These are phyloP conservation scores for Daldinia vernicosa DNA, from an alignment of 495 filamentous ascomycete species.

Conservation along the genomic window DNA sequence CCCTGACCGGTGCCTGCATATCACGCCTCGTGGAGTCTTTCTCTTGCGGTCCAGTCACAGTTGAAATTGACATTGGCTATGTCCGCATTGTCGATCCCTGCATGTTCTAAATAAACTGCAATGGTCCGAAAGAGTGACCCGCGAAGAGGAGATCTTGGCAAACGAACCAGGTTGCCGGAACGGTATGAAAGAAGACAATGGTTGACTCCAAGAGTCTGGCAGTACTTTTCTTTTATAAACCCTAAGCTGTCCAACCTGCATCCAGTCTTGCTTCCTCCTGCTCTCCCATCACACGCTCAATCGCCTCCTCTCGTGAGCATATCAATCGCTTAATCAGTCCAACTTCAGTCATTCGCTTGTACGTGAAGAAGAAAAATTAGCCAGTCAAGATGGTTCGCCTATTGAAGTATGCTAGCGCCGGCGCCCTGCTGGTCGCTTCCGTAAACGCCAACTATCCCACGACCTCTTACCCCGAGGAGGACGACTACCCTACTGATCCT, in stretches of 20 bases:
- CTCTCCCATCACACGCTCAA: conserved; percentile 32
- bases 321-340: conserved; percentile 29
- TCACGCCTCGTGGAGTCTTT: conserved; percentile 16
- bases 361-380: conserved; percentile 24
- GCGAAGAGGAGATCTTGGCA: conserved; percentile 27
- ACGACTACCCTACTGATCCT: conserved; percentile 30
- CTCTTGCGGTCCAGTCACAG: conserved; percentile 23
- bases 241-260: conserved; percentile 8
- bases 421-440: conserved; percentile 42
- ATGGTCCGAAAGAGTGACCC: conserved; percentile 16
- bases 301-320: conserved; percentile 27
- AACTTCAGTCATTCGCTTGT: conserved; percentile 48
- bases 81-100: conserved; percentile 29
- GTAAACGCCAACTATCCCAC: conserved; percentile 37
- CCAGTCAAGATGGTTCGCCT: conserved; percentile 44
- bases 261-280: not conserved
- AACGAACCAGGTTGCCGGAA: conserved; percentile 35
- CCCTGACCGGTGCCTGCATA: conserved; percentile 32
- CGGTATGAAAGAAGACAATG: conserved; percentile 16
- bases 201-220: conserved; percentile 10
- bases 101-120: conserved; percentile 29
- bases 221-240: conserved; percentile 24
- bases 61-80: conserved; percentile 26
- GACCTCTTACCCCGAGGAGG: conserved; percentile 28
- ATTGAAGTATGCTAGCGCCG: conserved; percentile 46